Base-by-base conservation (phyloP, 352 stramenopile species). In the Pythium diclinum region DNA sequence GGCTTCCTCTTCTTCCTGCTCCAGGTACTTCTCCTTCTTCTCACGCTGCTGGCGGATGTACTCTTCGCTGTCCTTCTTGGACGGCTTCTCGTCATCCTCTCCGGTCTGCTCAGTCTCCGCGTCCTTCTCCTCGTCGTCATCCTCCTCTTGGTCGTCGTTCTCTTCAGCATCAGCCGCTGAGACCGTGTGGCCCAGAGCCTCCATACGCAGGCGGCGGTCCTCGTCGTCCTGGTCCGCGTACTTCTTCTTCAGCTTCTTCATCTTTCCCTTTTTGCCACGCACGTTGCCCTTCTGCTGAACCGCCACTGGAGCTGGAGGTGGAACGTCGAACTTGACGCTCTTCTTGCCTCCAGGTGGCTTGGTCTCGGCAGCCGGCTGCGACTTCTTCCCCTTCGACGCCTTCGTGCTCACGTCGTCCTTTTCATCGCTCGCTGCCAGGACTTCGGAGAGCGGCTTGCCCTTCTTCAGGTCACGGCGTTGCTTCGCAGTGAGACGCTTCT, bases 211-310 rank as follows among this genome's bases (percentile, higher is more conserved):
- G 11, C 88, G 83, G 17, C 91, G 80, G 72, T 99, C 95, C 49
- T 98, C 95, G 0, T 98, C 95, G 67, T 98, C 95, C 77, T 99
- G 96, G 49, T 99, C 95, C 0, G 77, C 85, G 68, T 99, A 99
- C 70, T 98, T 98, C 68, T 94, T 94, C 63, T 97, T 97, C 65
- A 95, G 88, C 59, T 96, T 95, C 74, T 98, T 98, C 63, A 97
- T 72, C 71, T 98, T 98, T 6, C 89, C 76, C 71, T 95, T 94
- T 66, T 98, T 98, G n/a, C 95, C 93, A 34, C 95, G 87, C 10
- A 89, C 82, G 25, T 73, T 85, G 49, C 81, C 82, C 30, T 67
- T 53, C 2, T 51, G 30, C 34, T 53, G 44, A 21, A 42, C 42
- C 16, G 40, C 33, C 42, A 56, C 55, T 30, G 44, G 44, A 23